A percentile compares a stretch with the other conserved stretches of the same genome.
Conservation (phyloP, 2,329 filamentous ascomycete genomes). For the Monilinia vaccinii-corymbosi region DNA sequence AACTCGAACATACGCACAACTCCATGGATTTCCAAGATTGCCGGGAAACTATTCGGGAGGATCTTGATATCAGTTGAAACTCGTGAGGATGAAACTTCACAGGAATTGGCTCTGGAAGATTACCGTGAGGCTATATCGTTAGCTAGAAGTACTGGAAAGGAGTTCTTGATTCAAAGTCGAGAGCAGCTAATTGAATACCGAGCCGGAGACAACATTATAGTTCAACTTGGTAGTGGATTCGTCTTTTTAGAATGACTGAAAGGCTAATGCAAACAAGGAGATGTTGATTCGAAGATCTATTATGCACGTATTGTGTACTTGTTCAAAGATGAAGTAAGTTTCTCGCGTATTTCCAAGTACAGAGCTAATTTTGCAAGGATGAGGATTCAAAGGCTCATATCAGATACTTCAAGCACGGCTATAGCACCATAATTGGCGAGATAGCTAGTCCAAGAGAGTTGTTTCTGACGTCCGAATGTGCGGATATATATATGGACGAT, state of each 20-base stretch:
- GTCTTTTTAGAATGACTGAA: no score
- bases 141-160: background rate
- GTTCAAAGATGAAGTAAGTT: background rate
- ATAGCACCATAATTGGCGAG: conserved; percentile 10
- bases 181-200: background rate
- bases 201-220: background rate
- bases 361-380: background rate
- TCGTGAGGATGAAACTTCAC: background rate
- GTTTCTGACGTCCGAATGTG: conserved; percentile 13
- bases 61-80: background rate
- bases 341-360: background rate
- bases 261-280: background rate
- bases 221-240: background rate
- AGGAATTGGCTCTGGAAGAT: background rate
- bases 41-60: background rate
- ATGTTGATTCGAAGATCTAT: background rate
- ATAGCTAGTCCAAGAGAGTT: conserved; percentile 14
- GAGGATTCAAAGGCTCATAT: conserved; percentile 12
- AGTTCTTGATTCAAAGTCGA: background rate
- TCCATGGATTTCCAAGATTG: background rate
- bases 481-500: conserved; percentile 1
- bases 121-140: background rate
- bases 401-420: conserved; percentile 16
- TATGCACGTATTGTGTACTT: background rate
- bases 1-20: background rate